Percentiles rank a stretch among this genome's conserved stretches.
These are phyloP conservation scores for Porogramme epimiltina DNA, from an alignment of 1,284 basidiomycete genomes.

Conservation along the genomic window DNA sequence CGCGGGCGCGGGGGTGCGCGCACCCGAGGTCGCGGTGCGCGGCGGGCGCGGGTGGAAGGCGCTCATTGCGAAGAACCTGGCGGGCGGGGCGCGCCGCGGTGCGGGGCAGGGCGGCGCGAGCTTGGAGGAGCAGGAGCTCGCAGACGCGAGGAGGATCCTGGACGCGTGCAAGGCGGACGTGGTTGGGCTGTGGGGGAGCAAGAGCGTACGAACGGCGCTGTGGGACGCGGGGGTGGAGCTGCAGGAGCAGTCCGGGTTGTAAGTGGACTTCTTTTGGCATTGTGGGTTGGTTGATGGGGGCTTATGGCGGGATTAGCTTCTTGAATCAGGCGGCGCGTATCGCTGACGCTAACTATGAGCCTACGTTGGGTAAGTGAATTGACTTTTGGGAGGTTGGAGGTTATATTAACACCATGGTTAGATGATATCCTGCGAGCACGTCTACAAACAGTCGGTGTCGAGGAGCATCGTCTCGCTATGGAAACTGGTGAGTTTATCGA, in stretches of 20 bases:
- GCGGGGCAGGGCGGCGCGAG: neutral
- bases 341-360: slow-evolving; percentile 49
- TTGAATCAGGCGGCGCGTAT: slow-evolving; percentile 54
- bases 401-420: slow-evolving; percentile 24
- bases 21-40: slow-evolving; percentile 49
- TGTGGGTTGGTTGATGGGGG: neutral
- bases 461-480: slow-evolving; percentile 56
- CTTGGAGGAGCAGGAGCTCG: slow-evolving; percentile 30
- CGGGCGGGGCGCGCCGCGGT: slow-evolving; percentile 1
- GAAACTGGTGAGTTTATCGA: slow-evolving; percentile 39
- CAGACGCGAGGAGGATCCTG: slow-evolving; percentile 49
- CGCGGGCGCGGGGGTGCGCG: slow-evolving; percentile 33
- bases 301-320: slow-evolving; percentile 43
- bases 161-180: slow-evolving; percentile 57
- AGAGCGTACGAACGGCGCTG: slow-evolving; percentile 43
- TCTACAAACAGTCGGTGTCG: slow-evolving; percentile 60
- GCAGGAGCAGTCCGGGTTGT: slow-evolving; percentile 64
- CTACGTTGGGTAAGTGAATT: slow-evolving; percentile 43
- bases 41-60: slow-evolving; percentile 51
- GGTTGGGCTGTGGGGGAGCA: slow-evolving; percentile 48
- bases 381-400: slow-evolving; percentile 5
- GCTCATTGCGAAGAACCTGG: slow-evolving; percentile 22
- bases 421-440: slow-evolving; percentile 64
- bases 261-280: too few relatives aligned
- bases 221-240: slow-evolving; percentile 44